Conservation (phyloP, 169 alveolate species). For the Plasmodium gaboni region DNA sequence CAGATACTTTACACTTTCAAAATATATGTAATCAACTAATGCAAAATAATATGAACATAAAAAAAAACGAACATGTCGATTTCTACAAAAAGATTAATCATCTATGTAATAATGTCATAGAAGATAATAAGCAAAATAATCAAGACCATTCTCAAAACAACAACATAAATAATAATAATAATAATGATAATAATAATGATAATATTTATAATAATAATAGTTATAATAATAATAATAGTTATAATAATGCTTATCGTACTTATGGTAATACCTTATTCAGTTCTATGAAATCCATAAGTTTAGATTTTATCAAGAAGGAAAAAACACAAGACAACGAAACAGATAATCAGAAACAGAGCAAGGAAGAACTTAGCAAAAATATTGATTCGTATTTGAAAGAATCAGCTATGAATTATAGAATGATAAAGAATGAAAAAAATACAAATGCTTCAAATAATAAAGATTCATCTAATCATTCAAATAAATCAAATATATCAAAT, state of each 20-base stretch:
- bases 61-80: not conserved
- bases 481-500: too few relatives aligned
- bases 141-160: not conserved
- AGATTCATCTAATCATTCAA: too few relatives aligned
- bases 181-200: too few relatives aligned
- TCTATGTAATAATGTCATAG: conserved; percentile 37
- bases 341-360: not conserved
- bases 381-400: conserved; percentile 23
- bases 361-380: not conserved
- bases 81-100: conserved; percentile 4
- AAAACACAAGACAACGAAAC: not conserved
- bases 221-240: not conserved
- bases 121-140: not conserved
- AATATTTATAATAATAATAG: too few relatives aligned
- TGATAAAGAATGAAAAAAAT: not conserved
- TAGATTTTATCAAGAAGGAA: conserved; percentile 9
- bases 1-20: conserved; percentile 14
- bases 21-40: conserved; percentile 6
- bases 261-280: conserved; percentile 48
- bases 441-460: too few relatives aligned
- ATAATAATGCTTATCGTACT: conserved; percentile 33
- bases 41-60: not conserved
- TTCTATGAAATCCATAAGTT: conserved; percentile 27
- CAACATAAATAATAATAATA: not conserved
- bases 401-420: conserved; percentile 17